These are phyloP conservation scores for Carallia pectinifolia DNA, from an alignment of 345 rosid species.

Conservation along the genomic window DNA sequence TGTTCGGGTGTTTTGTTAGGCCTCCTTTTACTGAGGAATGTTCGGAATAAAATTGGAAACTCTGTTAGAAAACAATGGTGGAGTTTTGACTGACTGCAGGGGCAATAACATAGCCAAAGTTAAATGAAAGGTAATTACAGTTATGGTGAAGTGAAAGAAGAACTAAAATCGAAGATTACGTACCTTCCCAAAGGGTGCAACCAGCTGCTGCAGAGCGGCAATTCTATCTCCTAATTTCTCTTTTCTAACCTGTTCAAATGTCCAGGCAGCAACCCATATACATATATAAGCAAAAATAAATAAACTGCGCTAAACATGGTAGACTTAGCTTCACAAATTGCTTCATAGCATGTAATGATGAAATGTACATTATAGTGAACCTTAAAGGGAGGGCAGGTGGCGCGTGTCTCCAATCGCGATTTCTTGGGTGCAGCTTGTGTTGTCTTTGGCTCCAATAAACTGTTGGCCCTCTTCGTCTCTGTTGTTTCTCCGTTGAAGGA, in stretches of 20 bases:
- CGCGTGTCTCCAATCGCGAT: conserved; percentile 62
- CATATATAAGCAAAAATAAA: neutral
- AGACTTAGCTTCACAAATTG: neutral
- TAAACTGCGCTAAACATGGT: neutral
- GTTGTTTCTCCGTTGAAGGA: conserved; percentile 30
- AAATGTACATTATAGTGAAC: conserved; percentile 23
- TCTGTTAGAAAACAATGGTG: too few species aligned
- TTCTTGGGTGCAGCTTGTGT: conserved; percentile 62
- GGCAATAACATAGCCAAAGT: neutral
- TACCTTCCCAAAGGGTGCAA: conserved; percentile 98
- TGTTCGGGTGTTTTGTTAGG: too few species aligned
- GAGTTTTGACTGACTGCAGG: neutral
- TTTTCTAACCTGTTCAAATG: conserved; percentile 63
- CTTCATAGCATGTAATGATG: neutral
- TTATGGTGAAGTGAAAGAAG: neutral
- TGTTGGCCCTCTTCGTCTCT: conserved; percentile 61
- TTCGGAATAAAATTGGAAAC: too few species aligned
- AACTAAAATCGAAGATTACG: conserved; percentile 4
- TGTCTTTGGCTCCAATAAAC: conserved; percentile 48
- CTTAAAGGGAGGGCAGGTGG: conserved; percentile 85
- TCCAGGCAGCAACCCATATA: neutral
- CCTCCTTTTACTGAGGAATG: too few species aligned
- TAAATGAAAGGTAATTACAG: neutral
- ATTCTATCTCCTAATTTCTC: conserved; percentile 94
- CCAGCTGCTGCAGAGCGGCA: conserved; percentile 89